Evolutionary conservation across 2,329 filamentous ascomycete species (phyloP).

Genomic region (Cercospora citrullina): DNA sequence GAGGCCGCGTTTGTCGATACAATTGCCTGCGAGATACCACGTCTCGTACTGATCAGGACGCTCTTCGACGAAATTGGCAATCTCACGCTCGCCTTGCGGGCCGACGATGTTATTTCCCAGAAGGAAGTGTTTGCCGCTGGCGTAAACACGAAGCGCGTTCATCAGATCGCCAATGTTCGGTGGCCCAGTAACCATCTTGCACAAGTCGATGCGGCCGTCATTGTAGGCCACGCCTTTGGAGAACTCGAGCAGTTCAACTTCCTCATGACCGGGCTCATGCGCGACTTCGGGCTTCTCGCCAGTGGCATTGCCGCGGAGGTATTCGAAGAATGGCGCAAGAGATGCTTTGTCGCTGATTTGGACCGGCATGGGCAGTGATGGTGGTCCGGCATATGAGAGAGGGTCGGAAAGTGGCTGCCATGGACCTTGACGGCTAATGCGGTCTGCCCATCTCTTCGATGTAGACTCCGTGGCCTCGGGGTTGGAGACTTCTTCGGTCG

Average conservation of each 20-base stretch:
- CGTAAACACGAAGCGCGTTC: conserved; percentile 50
- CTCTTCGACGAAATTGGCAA: conserved; percentile 50
- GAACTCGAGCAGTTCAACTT: conserved; percentile 41
- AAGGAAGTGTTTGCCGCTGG: conserved; percentile 54
- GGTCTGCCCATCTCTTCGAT: conserved; percentile 31
- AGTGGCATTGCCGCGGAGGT: conserved; percentile 36
- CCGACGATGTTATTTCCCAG: conserved; percentile 59
- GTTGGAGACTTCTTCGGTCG: background rate
- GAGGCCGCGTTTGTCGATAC: conserved; percentile 50
- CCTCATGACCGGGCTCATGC: conserved; percentile 39
- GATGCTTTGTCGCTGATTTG: conserved; percentile 38
- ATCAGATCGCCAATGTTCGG: conserved; percentile 54
- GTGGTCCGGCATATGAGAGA: conserved; percentile 36
- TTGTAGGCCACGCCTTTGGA: conserved; percentile 51
- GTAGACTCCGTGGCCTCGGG: background rate
- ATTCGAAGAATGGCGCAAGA: conserved; percentile 42
- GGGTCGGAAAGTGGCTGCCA: conserved; percentile 40
- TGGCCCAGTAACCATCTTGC: conserved; percentile 58
- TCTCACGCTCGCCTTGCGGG: conserved; percentile 49
- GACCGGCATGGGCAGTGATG: conserved; percentile 42
- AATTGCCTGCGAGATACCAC: conserved; percentile 59
- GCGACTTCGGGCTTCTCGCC: conserved; percentile 28
- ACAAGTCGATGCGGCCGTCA: conserved; percentile 56
- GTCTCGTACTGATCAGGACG: conserved; percentile 54
- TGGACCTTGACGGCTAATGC: conserved; percentile 38